Evolutionary conservation across 2,329 filamentous ascomycete genomes (phyloP), one percentile per base, ranked within the genome.

Genomic region (Monilinia vaccinii-corymbosi): DNA sequence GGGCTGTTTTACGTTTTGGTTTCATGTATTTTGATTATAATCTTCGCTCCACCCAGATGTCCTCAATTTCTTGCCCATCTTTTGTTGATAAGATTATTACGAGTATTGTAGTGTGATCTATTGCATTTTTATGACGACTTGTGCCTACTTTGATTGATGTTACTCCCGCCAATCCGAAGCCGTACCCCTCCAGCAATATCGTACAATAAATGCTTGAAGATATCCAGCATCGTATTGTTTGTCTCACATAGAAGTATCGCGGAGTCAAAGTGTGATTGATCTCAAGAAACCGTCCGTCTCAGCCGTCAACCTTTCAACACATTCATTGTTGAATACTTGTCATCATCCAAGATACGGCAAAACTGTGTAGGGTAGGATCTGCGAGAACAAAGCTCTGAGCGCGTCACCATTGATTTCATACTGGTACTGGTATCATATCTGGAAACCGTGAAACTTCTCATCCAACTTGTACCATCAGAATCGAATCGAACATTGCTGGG

Each of bases 151-250:
- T 32, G 4, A 44, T 53, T 53, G 51, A 44, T 53, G 51, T 44
- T 53, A 53, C 55, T 49, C 28, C 45, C 34, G 45, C 45, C 55
- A 21, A 49, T 21, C 55, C 44, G 45, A 49, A 57, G 45, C 32
- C 44, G 51, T 44, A 57, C 55, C 55, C 45, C 45, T 57, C 44
- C 45, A 57, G 49, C 32, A 23, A 48, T 16, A 57, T 57, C 32
- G 55, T 50, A 57, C 55, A 57, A 48, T 23, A 57, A 49, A 49
- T 45, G 45, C 45, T 11, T 32, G 32, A 48, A 23, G 18, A 38
- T 38, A 49, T 49, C 18, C 13, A 32, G 32, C 32, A 49, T 40
- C 49, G 45, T 18, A 38, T 21, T 34, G 42, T 36, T 21, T 57
- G 45, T 49, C 45, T 57, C 55, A 57, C 49, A 57, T 40, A 57